Percentiles rank a stretch among this genome's conserved stretches.
These are phyloP conservation scores for Fusarium continuum DNA, from an alignment of 2,329 filamentous ascomycete species.

Conservation along the genomic window DNA sequence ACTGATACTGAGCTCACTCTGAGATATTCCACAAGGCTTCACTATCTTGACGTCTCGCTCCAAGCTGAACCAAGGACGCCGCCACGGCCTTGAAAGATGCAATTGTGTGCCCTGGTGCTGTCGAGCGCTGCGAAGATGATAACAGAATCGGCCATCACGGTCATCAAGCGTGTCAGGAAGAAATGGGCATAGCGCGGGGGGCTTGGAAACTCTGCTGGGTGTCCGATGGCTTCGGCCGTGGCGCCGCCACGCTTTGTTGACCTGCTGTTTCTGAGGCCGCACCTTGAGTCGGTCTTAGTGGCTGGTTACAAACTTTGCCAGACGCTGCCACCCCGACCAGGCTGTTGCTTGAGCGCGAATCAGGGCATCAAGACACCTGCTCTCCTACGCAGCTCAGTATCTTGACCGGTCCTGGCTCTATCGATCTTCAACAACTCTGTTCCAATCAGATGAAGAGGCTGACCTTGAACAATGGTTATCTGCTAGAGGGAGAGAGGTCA, in stretches of 20 bases:
- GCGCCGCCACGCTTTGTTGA: constrained; percentile 38
- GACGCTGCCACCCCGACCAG: constrained; percentile 2
- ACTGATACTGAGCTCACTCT: not conserved
- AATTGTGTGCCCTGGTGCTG: not conserved
- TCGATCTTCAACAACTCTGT: not conserved
- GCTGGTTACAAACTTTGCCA: not conserved
- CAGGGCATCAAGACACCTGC: not conserved
- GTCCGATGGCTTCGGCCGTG: constrained; percentile 39
- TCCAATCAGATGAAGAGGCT: constrained; percentile 7
- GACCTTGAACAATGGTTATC: constrained; percentile 6
- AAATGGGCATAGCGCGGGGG: constrained; percentile 17
- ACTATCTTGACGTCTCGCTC: constrained; percentile 23
- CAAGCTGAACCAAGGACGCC: constrained; percentile 10
- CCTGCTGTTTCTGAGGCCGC: constrained; percentile 35
- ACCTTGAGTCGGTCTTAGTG: constrained; percentile 21
- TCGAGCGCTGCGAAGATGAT: not conserved
- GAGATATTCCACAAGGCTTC: constrained; percentile 46
- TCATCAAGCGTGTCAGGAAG: not conserved
- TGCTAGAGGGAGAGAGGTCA: not conserved
- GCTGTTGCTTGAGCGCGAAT: constrained; percentile 6
- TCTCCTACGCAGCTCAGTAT: not conserved
- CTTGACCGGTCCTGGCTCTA: not conserved
- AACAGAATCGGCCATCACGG: not conserved
- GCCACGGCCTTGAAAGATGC: not conserved
- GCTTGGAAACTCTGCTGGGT: constrained; percentile 32